These are phyloP conservation scores for Trichoderma cornu-damae DNA, from an alignment of 2,329 filamentous ascomycete genomes.

Conservation along the genomic window DNA sequence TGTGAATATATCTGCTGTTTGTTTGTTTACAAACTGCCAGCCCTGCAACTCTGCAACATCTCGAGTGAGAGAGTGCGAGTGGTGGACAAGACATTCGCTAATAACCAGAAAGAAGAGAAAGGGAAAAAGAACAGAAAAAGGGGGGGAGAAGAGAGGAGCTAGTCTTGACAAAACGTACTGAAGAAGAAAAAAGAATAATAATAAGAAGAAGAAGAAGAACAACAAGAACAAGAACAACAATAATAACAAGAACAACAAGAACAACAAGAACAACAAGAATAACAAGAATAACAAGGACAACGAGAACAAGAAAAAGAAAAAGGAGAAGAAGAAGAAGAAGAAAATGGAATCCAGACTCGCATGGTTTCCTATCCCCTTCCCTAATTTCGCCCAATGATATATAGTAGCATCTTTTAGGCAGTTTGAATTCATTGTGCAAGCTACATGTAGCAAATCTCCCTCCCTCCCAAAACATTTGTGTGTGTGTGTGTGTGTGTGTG, in stretches of 20 bases:
- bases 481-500: too few relatives aligned
- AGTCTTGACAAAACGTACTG: too few relatives aligned
- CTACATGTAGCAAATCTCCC: conserved; percentile 4
- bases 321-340: neutral
- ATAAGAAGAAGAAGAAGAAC: too few relatives aligned
- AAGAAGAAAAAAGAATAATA: neutral
- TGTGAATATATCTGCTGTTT: neutral
- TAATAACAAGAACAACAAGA: too few relatives aligned
- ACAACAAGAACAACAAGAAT: neutral
- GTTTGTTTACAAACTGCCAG: neutral
- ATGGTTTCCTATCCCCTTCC: neutral
- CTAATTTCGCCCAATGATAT: neutral
- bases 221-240: neutral
- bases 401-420: neutral
- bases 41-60: neutral
- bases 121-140: neutral
- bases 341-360: neutral
- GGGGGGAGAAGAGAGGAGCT: neutral
- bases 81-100: neutral
- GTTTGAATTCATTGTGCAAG: conserved; percentile 8
- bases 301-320: neutral
- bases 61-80: neutral
- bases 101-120: neutral
- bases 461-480: too few relatives aligned
- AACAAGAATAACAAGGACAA: neutral